Evolutionary conservation across 2,329 filamentous ascomycete species (phyloP).

Genomic region (Sporothrix luriei): DNA sequence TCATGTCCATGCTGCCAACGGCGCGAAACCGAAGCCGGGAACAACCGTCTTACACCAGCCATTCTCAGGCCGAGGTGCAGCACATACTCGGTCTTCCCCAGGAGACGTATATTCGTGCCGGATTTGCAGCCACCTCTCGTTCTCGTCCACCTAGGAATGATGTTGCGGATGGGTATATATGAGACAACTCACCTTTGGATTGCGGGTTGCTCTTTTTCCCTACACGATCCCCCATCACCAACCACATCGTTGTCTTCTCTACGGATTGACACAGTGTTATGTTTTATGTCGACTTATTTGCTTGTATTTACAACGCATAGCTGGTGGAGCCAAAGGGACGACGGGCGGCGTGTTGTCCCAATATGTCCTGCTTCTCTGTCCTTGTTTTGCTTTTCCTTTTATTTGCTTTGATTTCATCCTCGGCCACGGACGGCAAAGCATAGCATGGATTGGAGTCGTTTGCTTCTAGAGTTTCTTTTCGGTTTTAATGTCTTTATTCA

Average conservation of each 20-base stretch:
- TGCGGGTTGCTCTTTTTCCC: no score
- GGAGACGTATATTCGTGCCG: not conserved
- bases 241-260: not conserved
- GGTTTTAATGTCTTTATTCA: not conserved
- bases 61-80: conserved; percentile 5
- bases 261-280: not conserved
- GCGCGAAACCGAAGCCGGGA: not conserved
- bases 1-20: not conserved
- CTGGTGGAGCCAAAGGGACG: not conserved
- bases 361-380: not conserved
- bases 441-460: conserved; percentile 14
- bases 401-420: not conserved
- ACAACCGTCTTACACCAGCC: not conserved
- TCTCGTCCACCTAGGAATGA: not conserved
- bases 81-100: not conserved
- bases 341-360: not conserved
- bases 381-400: not conserved
- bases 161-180: not conserved
- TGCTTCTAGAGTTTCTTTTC: not conserved
- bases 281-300: not conserved
- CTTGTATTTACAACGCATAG: conserved; percentile 1
- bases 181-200: not conserved
- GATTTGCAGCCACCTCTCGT: not conserved
- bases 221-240: no score
- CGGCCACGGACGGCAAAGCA: not conserved